Base-by-base conservation (phyloP, 1,284 basidiomycete genomes). In the Amylostereum areolatum region DNA sequence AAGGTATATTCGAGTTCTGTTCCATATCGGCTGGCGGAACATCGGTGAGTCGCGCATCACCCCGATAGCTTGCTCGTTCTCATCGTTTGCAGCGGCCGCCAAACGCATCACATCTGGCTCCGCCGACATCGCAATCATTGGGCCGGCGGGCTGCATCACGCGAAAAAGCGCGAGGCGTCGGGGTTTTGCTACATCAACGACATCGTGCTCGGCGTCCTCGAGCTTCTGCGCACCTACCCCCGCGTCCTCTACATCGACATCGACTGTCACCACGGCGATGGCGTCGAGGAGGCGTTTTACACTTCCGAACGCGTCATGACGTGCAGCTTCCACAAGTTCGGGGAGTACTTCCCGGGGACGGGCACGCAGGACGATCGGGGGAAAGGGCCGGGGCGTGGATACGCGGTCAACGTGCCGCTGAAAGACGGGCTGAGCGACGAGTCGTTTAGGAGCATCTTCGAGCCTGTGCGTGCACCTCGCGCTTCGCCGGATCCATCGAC, bases 111-210 rank as follows among this genome's bases (percentile, higher is more conserved):
- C 90, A 50, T 80, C 81, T 9, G 94, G 93, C 1, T 77, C 86
- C 2, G 77, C 92, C 3, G 95, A 99, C 66, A 92, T 97, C 49
- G 89, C 89, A 0, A 92, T 98, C 60, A 98, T 69, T 98, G 96
- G 96, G 92, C 94, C 0, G 96, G 96, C 5, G 96, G 96, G 1
- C 76, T 98, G 9, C 96, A 99, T 70, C 96, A 99, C 66, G 97
- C 96, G 30, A 98, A 99, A 71, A 98, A 97, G 69, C 81, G 89
- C 47, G 95, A 97, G 69, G 96, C 96, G 0, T 90, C 87, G 25
- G 94, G 94, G 4, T 97, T 98, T 71, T 98, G 94, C 75, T 98
- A 97, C 71, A 85, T 97, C 67, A 98, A 99, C 68, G 94, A 95
- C 66, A 97, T 96, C 62, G 92, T 96, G 1, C 81, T 96, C 39